A percentile compares a stretch with the other conserved stretches of the same genome.
phyloP scores from a whole-genome alignment of 2,329 filamentous ascomycete genomes.

The Nemania serpens region DNA sequence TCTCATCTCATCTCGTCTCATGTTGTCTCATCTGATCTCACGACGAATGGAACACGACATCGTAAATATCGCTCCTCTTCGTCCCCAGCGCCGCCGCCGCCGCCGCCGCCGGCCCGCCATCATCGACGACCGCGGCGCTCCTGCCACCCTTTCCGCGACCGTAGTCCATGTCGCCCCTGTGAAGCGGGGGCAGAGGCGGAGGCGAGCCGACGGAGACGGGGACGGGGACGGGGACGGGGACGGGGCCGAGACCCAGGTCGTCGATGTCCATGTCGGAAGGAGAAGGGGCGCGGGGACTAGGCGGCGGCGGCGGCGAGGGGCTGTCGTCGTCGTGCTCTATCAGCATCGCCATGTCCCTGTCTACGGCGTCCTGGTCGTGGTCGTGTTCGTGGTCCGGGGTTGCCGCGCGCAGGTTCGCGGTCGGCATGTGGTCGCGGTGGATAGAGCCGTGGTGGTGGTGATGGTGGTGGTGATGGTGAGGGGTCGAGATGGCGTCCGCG shows the following conservation, averaged over 20 bases:
- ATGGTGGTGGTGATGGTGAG: slow-evolving; percentile 15
- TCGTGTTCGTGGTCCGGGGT: slow-evolving; percentile 13
- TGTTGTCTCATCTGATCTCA: not conserved
- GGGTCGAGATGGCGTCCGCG: slow-evolving; percentile 36
- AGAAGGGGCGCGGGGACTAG: not conserved
- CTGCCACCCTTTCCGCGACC: not conserved
- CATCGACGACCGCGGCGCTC: not conserved
- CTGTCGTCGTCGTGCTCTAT: slow-evolving; percentile 34
- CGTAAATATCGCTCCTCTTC: slow-evolving; percentile 38
- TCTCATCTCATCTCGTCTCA: too few species aligned
- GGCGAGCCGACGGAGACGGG: not conserved
- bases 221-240: not conserved
- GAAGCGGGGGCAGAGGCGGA: not conserved
- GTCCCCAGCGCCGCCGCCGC: not conserved
- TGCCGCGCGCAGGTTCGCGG: too few species aligned
- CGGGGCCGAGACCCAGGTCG: slow-evolving; percentile 5
- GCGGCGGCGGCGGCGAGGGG: slow-evolving; percentile 4
- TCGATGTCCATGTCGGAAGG: slow-evolving; percentile 34
- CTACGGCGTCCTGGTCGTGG: slow-evolving; percentile 30
- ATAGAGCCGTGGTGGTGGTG: slow-evolving; percentile 13
- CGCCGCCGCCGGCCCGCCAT: not conserved
- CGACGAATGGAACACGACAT: slow-evolving; percentile 33
- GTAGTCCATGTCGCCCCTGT: not conserved
- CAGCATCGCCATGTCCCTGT: slow-evolving; percentile 41
- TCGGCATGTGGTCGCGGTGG: too few species aligned